Conservation (phyloP, 1,284 basidiomycete genomes). For the Cystobasidium pallidum region DNA sequence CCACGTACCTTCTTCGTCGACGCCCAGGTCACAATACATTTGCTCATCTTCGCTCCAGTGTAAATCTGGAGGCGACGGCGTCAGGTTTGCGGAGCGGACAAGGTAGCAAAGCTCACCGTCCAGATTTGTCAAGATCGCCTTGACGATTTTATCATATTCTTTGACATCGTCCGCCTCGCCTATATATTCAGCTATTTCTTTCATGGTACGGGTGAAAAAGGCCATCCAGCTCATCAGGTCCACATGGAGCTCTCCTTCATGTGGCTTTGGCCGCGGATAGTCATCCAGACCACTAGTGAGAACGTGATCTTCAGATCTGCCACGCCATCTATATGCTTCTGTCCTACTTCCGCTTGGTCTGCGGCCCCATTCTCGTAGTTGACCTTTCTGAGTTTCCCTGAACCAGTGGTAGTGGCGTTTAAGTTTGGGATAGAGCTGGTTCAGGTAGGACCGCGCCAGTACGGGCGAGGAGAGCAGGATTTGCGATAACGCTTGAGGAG, state of each 20-base stretch:
- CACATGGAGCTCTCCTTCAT: slow-evolving; percentile 86
- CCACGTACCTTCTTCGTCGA: slow-evolving; percentile 74
- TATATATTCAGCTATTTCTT: slow-evolving; percentile 76
- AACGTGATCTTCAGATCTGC: slow-evolving; percentile 78
- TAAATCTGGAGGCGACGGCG: slow-evolving; percentile 69
- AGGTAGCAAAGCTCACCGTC: slow-evolving; percentile 65
- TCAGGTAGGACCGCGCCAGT: slow-evolving; percentile 70
- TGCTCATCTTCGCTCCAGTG: slow-evolving; percentile 86
- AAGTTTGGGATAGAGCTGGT: slow-evolving; percentile 77
- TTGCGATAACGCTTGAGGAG: slow-evolving; percentile 47
- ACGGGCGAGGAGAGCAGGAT: slow-evolving; percentile 64
- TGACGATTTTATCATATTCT: slow-evolving; percentile 75
- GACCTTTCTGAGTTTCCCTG: slow-evolving; percentile 85
- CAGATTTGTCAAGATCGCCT: slow-evolving; percentile 78
- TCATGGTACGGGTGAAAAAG: slow-evolving; percentile 87
- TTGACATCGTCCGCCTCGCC: slow-evolving; percentile 77
- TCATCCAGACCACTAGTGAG: slow-evolving; percentile 94
- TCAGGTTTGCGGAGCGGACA: too few relatives aligned
- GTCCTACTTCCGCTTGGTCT: slow-evolving; percentile 77
- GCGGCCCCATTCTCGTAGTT: slow-evolving; percentile 78
- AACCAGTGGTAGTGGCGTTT: slow-evolving; percentile 95
- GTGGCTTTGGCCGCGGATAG: slow-evolving; percentile 81
- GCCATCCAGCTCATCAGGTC: slow-evolving; percentile 95
- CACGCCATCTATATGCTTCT: slow-evolving; percentile 92
- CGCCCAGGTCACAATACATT: slow-evolving; percentile 89